Evolutionary conservation across 768 basidiomycete species (phyloP).

Genomic region (Plicaturopsis crispa): DNA sequence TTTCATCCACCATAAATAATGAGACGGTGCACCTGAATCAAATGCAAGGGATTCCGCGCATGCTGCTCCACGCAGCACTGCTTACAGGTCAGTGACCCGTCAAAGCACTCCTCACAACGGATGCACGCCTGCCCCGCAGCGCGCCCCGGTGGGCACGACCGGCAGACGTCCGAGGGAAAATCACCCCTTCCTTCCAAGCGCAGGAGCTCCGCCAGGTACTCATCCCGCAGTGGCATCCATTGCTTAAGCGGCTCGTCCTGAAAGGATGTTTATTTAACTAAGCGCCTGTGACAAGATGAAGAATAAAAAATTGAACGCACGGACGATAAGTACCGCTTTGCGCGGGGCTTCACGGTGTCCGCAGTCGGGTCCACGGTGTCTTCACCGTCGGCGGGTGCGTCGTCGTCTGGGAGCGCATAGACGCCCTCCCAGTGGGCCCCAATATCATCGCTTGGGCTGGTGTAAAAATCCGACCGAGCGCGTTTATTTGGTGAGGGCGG

Average conservation of each 20-base stretch:
- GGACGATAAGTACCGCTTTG: background rate
- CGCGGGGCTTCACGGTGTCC: background rate
- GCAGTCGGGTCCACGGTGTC: background rate
- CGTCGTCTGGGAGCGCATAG: no score
- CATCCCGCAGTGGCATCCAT: conserved; percentile 3
- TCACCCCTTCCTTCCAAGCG: background rate
- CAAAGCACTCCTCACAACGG: background rate
- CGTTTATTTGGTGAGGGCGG: no score
- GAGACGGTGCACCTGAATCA: background rate
- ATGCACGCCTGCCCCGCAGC: no score
- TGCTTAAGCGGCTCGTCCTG: conserved; percentile 2
- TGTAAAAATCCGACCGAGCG: no score
- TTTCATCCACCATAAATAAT: background rate
- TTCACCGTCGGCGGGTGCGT: no score
- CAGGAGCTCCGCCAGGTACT: background rate
- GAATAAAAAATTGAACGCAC: background rate
- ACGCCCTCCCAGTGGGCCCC: no score
- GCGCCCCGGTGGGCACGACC: background rate
- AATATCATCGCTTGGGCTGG: no score
- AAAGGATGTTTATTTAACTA: background rate
- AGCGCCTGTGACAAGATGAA: no score
- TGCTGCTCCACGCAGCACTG: conserved; percentile 5
- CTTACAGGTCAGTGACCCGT: background rate
- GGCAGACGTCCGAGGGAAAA: background rate
- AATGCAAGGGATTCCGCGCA: conserved; percentile 2